These are phyloP conservation scores for Xylaria grammica DNA, from an alignment of 495 filamentous ascomycete genomes.

Conservation along the genomic window DNA sequence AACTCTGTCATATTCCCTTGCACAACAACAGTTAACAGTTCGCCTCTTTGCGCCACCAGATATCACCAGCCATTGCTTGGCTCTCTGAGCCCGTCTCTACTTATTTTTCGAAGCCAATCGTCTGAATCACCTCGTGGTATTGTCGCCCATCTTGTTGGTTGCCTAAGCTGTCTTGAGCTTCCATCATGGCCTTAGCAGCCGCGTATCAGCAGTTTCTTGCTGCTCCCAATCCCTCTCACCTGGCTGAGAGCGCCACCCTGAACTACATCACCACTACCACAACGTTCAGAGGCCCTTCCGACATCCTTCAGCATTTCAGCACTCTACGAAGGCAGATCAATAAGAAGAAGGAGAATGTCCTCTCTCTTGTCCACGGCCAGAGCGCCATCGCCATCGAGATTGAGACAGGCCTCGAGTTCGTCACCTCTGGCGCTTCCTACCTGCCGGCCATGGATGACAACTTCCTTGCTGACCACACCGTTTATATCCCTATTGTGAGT, in stretches of 20 bases:
- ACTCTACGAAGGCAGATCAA: constrained; percentile 69
- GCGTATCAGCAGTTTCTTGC: constrained; percentile 81
- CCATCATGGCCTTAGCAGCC: constrained; percentile 66
- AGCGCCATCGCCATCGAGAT: constrained; percentile 75
- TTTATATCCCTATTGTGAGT: constrained; percentile 82
- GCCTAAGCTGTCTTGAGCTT: constrained; percentile 16
- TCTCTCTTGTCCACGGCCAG: constrained; percentile 72
- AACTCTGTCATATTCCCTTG: not conserved
- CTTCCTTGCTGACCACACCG: constrained; percentile 83
- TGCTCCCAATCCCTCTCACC: constrained; percentile 65
- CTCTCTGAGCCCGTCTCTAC: constrained; percentile 10
- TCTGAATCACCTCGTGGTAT: constrained; percentile 3
- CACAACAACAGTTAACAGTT: not conserved
- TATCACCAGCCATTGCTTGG: not conserved
- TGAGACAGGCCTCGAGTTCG: constrained; percentile 83
- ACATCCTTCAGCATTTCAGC: constrained; percentile 78
- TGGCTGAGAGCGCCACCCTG: constrained; percentile 75
- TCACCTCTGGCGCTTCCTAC: constrained; percentile 80
- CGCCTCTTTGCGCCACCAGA: constrained; percentile 1
- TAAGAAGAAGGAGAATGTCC: constrained; percentile 77
- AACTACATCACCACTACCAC: constrained; percentile 93
- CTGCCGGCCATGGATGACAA: constrained; percentile 92
- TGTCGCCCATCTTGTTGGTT: not conserved
- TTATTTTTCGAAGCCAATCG: not conserved
- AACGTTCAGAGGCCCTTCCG: constrained; percentile 67